These are phyloP conservation scores for Rhododendron simsii DNA, from an alignment of 148 eudicot genomes.

Conservation along the genomic window DNA sequence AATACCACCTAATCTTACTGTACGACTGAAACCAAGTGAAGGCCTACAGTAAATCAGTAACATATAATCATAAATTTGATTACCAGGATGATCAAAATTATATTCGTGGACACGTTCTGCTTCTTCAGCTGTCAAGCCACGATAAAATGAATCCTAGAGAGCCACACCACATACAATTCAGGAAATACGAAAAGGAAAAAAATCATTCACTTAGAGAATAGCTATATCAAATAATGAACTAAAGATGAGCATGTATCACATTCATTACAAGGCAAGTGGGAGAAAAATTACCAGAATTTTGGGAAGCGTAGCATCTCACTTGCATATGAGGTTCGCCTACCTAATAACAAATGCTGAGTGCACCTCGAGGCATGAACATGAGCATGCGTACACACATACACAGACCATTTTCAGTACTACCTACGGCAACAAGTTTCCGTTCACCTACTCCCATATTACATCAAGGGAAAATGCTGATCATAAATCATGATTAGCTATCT, in stretches of 20 bases:
- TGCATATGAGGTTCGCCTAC: background rate
- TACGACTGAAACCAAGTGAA: background rate
- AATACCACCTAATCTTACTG: background rate
- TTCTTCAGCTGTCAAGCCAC: constrained; percentile 85
- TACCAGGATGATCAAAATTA: constrained; percentile 68
- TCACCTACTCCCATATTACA: background rate
- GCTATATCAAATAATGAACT: background rate
- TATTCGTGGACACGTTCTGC: constrained; percentile 75
- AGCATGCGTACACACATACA: background rate
- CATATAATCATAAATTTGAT: background rate
- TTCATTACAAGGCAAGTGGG: background rate
- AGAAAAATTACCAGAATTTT: background rate
- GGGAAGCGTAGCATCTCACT: background rate
- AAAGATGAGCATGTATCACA: background rate
- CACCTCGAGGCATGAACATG: background rate
- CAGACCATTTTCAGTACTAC: background rate
- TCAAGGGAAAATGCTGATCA: background rate
- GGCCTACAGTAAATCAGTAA: background rate
- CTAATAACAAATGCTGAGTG: background rate
- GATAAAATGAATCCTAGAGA: constrained; percentile 93
- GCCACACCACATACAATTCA: constrained; percentile 5
- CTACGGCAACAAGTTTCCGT: background rate
- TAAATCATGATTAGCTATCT: background rate
- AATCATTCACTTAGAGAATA: background rate
- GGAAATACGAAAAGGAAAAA: background rate